Conservation (phyloP, 306 rosid genomes). For the Pyrus betulifolia region DNA sequence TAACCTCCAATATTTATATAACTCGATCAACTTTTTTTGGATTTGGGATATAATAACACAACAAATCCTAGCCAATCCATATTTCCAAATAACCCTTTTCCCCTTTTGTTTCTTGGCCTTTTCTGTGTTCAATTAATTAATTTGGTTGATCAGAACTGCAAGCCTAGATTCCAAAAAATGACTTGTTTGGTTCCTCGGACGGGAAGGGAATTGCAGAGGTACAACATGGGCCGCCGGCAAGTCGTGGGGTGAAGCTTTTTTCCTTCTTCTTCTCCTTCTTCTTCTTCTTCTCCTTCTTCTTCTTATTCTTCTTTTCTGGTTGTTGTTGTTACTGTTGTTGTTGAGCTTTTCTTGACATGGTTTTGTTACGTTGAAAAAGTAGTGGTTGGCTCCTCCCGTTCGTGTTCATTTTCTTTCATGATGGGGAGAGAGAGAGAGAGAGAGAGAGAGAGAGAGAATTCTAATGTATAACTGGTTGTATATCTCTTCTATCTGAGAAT, state of each 20-base stretch:
- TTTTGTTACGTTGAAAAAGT: background rate
- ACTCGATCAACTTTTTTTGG: background rate
- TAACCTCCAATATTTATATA: background rate
- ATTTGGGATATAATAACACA: background rate
- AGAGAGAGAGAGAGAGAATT: background rate
- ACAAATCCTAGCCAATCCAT: background rate
- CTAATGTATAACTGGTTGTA: background rate
- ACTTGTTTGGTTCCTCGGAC: constrained; percentile 77
- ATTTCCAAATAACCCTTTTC: background rate
- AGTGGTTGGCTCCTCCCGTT: background rate
- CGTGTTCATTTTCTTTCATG: background rate
- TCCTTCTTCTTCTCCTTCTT: background rate
- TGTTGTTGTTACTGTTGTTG: background rate
- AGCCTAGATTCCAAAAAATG: constrained; percentile 21
- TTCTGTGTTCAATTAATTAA: background rate
- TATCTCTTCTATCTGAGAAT: background rate
- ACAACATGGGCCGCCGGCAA: constrained; percentile 84
- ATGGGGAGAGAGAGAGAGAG: background rate
- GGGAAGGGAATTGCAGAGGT: constrained; percentile 84
- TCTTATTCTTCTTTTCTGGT: background rate
- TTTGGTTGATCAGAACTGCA: background rate
- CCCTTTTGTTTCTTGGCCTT: background rate
- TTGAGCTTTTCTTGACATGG: background rate
- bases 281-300: background rate
- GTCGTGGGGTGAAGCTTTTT: constrained; percentile 69